phyloP scores from a whole-genome alignment of 768 basidiomycete species.

The Cyclocybe aegerita region DNA sequence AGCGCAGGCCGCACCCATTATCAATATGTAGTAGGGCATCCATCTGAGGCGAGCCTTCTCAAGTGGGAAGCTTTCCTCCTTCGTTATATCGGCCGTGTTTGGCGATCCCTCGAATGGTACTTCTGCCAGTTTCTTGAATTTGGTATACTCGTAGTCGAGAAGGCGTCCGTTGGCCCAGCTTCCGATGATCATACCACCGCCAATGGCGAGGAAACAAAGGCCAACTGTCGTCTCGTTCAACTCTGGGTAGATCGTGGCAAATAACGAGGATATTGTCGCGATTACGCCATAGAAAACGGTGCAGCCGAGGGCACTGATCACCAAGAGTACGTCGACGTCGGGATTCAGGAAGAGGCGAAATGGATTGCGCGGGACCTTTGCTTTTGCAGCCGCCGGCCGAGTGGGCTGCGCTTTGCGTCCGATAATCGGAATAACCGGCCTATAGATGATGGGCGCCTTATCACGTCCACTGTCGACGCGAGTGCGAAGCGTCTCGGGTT shows the following conservation, averaged over 20 bases:
- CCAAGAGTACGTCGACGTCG: constrained; percentile 55
- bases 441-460: constrained; percentile 45
- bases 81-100: constrained; percentile 10
- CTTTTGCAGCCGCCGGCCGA: constrained; percentile 21
- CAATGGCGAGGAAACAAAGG: constrained; percentile 75
- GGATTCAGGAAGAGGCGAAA: constrained; percentile 52
- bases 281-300: constrained; percentile 61
- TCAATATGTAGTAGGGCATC: constrained; percentile 38
- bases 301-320: constrained; percentile 50
- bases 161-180: constrained; percentile 58
- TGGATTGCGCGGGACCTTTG: constrained; percentile 50
- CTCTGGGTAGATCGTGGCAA: constrained; percentile 55
- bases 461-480: constrained; percentile 56
- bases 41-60: constrained; percentile 56
- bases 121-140: constrained; percentile 32
- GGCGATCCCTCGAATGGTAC: background rate
- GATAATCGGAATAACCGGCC: constrained; percentile 51
- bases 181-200: constrained; percentile 68
- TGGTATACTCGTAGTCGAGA: constrained; percentile 63
- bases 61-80: constrained; percentile 50
- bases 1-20: constrained; percentile 40
- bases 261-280: constrained; percentile 61
- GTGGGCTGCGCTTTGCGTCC: constrained; percentile 28
- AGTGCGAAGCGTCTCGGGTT: constrained; percentile 55
- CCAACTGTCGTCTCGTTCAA: constrained; percentile 67